Conservation (phyloP, 306 rosid genomes). For the Urtica urens region DNA sequence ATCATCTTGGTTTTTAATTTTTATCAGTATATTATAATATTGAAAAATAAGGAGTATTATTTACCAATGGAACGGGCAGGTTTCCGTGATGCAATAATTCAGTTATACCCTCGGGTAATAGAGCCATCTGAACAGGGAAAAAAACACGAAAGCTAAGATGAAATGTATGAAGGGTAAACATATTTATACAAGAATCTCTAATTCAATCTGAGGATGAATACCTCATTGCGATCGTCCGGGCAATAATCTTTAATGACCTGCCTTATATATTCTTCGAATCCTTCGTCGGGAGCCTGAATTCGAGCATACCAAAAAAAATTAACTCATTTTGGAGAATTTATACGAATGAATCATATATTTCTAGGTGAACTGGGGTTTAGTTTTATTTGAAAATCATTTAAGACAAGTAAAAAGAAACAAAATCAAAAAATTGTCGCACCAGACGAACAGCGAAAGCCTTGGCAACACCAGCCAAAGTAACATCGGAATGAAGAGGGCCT, state of each 20-base stretch:
- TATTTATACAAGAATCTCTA: not conserved
- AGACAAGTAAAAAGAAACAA: not conserved
- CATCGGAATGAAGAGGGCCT: conserved; percentile 91
- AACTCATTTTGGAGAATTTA: conserved; percentile 11
- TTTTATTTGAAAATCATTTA: too few species aligned
- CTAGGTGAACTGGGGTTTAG: too few species aligned
- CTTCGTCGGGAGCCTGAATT: conserved; percentile 92
- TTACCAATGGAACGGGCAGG: conserved; percentile 71
- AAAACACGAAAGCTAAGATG: conserved; percentile 18
- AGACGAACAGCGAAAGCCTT: conserved; percentile 89
- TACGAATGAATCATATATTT: conserved; percentile 2
- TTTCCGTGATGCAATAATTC: conserved; percentile 78
- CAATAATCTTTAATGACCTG: conserved; percentile 69
- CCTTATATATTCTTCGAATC: conserved; percentile 87
- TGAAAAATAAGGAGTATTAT: conserved; percentile 20
- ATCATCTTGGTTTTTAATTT: not conserved
- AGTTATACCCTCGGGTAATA: conserved; percentile 88
- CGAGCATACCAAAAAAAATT: conserved; percentile 14
- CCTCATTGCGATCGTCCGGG: conserved; percentile 77
- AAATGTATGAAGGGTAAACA: not conserved
- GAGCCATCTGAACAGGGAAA: conserved; percentile 96
- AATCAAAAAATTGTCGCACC: conserved; percentile 42
- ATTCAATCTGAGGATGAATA: conserved; percentile 16
- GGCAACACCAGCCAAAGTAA: conserved; percentile 77
- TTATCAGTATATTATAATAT: not conserved